Evolutionary conservation across 2,329 filamentous ascomycete genomes (phyloP), one percentile per base, ranked within the genome.

Genomic region (Colletotrichum lupini): DNA sequence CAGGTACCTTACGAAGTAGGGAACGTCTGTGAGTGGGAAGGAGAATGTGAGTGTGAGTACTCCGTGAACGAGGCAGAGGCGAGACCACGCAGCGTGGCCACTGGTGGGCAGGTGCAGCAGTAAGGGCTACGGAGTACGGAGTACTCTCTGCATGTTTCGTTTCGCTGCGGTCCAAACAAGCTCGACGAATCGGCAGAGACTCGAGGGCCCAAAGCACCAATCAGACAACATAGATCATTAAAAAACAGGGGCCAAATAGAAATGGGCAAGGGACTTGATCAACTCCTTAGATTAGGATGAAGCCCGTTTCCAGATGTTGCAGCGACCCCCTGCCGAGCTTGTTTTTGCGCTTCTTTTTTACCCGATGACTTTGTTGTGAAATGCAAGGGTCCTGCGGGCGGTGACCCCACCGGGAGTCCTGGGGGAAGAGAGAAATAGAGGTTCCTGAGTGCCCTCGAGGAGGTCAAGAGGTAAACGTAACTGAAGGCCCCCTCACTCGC

Each of bases 121-220:
- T 42, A 28, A 55, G 57, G 28, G n/a, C 42, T 26, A 55, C 16
- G 24, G 53, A 11, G 42, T 26, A 55, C 16, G 24, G 53, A 11
- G 42, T 49, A 9, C 42, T 22, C 67, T 73, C 26, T 37, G 57
- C 61, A 62, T 74, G 72, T 74, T 74, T 74, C 72, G 72, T 74
- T 74, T 74, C 58, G 69, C 62, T 56, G 71, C 60, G 62, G 73
- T 74, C 26, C 62, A 74, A 75, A 75, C 73, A 75, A 75, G 71
- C 73, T 70, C 71, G 52, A 49, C 73, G 61, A 75, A 75, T 75
- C 70, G 67, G 66, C 46, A 62, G 46, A 63, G 59, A 56, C 42
- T 63, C 24, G 24, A 11, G 26, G 5, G 30, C 37, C 12, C 37
- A 46, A 53, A 22, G 35, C 28, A 46, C 72, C 72, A 74, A 74